Base-by-base conservation (phyloP, 202 grass and related monocot species). In the Thinopyrum obtusiflorum region DNA sequence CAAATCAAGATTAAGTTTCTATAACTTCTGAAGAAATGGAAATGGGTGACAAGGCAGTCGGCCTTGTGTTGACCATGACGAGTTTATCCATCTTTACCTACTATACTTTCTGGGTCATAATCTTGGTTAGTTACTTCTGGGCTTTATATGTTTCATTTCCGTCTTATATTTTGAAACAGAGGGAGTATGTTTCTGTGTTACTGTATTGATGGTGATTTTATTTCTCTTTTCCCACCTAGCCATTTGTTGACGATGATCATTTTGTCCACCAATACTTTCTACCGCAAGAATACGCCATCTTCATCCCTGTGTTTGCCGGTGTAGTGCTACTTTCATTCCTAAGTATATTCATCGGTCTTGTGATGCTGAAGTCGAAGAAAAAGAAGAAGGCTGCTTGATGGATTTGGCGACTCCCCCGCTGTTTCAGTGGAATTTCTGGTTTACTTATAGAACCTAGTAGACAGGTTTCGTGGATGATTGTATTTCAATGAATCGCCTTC, bases 341-440 rank as follows among this genome's bases (percentile, higher is more conserved):
- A 79, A 93, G 89, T 29, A 35, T 94, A 79, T 98, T 98, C 42
- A 57, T 98, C 32, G 93, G 91, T 42, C 80, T 88, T 20, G 91
- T 98, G 21, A 98, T 92, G 91, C 80, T 95, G 47, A 98, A 92
- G 66, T 92, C 93, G 15, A 97, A 93, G 89, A 93, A 88, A 72
- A 94, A 88, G 85, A 93, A 97, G 82, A 91, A 94, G 40, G 85
- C 31, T 17, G 47, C 66, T 80, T 92, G 82, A 92, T 84, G 0
- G 27, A 7, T 65, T 59, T 60, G 26, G 10, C 27, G 31, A 69
- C n/a, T 65, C n/a, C 17, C 7, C 25, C 8, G 0, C 60, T 66
- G 46, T 1, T 75, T 5, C 67, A 37, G 74, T 84, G 25, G 23
- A 60, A 8, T 76, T 33, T 31, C 4, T 1, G 1, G 2, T 71